phyloP scores from a whole-genome alignment of 2,329 filamentous ascomycete genomes.

The Aspergillus tanneri region DNA sequence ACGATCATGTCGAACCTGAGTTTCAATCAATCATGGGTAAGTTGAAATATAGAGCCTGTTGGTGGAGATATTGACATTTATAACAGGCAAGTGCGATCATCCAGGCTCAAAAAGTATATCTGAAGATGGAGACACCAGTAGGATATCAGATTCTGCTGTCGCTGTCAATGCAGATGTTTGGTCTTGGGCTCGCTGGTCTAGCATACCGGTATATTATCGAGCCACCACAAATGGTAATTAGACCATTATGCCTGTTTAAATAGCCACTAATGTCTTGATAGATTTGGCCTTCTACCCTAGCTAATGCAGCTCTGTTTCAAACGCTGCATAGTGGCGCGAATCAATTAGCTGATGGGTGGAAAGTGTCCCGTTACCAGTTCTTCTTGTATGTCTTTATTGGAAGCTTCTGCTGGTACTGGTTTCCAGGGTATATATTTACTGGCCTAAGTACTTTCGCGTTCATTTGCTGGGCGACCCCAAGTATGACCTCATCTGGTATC shows the following conservation, averaged over 20 bases:
- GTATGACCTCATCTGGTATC: conserved; percentile 23
- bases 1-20: conserved; percentile 51
- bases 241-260: background rate
- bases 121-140: conserved; percentile 37
- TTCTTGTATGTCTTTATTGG: conserved; percentile 22
- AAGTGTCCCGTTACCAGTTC: conserved; percentile 27
- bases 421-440: conserved; percentile 32
- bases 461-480: conserved; percentile 47
- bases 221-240: conserved; percentile 33
- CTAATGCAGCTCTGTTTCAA: conserved; percentile 35
- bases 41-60: background rate
- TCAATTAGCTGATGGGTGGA: conserved; percentile 38
- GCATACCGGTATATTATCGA: conserved; percentile 37
- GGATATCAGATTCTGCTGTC: conserved; percentile 40
- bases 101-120: conserved; percentile 40
- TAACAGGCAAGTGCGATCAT: conserved; percentile 45
- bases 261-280: background rate
- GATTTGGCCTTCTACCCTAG: conserved; percentile 39
- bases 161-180: conserved; percentile 40
- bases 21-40: conserved; percentile 39
- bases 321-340: conserved; percentile 37
- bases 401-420: conserved; percentile 29
- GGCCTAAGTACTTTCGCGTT: conserved; percentile 33
- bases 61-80: background rate
- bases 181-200: conserved; percentile 41